Base-by-base conservation (phyloP, 495 filamentous ascomycete species). In the Aspergillus incahuasiensis region DNA sequence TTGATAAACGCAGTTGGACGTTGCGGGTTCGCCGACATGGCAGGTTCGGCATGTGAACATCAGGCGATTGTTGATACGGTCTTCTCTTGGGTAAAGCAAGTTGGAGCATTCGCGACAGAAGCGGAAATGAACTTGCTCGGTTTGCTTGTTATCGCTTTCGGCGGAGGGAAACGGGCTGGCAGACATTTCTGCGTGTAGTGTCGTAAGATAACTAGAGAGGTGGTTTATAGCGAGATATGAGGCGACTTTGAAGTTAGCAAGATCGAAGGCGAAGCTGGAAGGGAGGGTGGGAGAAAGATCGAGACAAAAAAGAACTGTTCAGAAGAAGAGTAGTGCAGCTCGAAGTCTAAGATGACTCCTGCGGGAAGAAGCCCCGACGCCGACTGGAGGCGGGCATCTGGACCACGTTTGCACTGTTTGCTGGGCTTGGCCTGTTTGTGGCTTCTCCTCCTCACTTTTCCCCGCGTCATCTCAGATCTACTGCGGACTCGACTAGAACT, bases 41-140 rank as follows among this genome's bases (percentile, higher is more conserved):
- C 94, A 99, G 39, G 90, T 96, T 52, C 91, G 88, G 77, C 94
- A 99, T 16, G 82, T 83, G 71, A 85, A 90, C 73, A 87, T 81
- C 46, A 90, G 80, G 20, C 73, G 74, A 70, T 82, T 83, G 61
- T 74, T 82, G 49, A 71, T 60, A 19, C 79, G 78, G 69, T 96
- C 90, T 77, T 99, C 94, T 71, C 92, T 91, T 13, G 94, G 94
- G 70, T 97, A 97, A 49, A 99, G 79, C 83, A 99, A 87, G 80
- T 99, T 99, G 63, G 90, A 94, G 74, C 94, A 98, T 79, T 98
- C 94, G 54, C 89, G 87, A 75, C 94, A 98, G 82, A 98, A 98
- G 56, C 87, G 85, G 77, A 97, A 97, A 32, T 90, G 88, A 66
- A 96, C 88, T 70, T 92, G 90, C 66, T 91, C 88, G 52, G 74